A percentile compares a stretch with the other conserved stretches of the same genome.
Conservation (phyloP, 2,329 filamentous ascomycete species). For the Colletotrichum destructivum region DNA sequence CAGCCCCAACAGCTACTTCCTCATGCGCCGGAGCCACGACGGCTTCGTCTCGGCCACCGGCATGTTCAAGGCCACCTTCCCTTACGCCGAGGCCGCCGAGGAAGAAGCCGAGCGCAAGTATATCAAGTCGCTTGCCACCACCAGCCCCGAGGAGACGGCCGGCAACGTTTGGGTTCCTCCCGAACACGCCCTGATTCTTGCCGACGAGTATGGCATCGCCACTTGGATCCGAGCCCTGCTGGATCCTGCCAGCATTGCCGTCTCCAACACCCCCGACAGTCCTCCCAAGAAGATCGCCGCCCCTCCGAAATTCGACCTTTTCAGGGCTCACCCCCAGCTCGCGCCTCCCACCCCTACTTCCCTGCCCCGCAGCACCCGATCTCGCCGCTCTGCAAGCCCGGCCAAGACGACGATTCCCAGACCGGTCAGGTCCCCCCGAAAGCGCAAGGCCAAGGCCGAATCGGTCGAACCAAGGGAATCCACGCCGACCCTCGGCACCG, state of each 20-base stretch:
- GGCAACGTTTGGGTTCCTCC: slow-evolving; percentile 98
- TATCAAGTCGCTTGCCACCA: slow-evolving; percentile 86
- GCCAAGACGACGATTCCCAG: slow-evolving; percentile 59
- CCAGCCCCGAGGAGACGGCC: slow-evolving; percentile 91
- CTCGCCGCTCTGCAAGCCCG: slow-evolving; percentile 72
- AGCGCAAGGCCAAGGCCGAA: slow-evolving; percentile 65
- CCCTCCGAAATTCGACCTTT: slow-evolving; percentile 83
- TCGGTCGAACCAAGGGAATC: slow-evolving; percentile 51
- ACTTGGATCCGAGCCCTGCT: slow-evolving; percentile 94
- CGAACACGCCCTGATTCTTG: slow-evolving; percentile 82
- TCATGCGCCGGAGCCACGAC: slow-evolving; percentile 92
- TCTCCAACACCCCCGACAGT: slow-evolving; percentile 72
- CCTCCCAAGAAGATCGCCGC: slow-evolving; percentile 83
- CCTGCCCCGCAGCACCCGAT: slow-evolving; percentile 62
- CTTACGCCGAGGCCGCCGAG: slow-evolving; percentile 80
- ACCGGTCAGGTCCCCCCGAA: slow-evolving; percentile 63
- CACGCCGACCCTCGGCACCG: slow-evolving; percentile 28
- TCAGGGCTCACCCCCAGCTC: slow-evolving; percentile 59
- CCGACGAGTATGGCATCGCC: slow-evolving; percentile 87
- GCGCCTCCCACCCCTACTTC: slow-evolving; percentile 66
- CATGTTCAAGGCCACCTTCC: slow-evolving; percentile 94
- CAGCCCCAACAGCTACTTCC: slow-evolving; percentile 92
- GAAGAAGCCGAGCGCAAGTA: slow-evolving; percentile 85
- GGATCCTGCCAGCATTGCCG: slow-evolving; percentile 84
- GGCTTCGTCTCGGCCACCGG: slow-evolving; percentile 89